A percentile compares a stretch with the other conserved stretches of the same genome.
phyloP scores from a whole-genome alignment of 352 stramenopile genomes.

The Globisporangium barbulae region DNA sequence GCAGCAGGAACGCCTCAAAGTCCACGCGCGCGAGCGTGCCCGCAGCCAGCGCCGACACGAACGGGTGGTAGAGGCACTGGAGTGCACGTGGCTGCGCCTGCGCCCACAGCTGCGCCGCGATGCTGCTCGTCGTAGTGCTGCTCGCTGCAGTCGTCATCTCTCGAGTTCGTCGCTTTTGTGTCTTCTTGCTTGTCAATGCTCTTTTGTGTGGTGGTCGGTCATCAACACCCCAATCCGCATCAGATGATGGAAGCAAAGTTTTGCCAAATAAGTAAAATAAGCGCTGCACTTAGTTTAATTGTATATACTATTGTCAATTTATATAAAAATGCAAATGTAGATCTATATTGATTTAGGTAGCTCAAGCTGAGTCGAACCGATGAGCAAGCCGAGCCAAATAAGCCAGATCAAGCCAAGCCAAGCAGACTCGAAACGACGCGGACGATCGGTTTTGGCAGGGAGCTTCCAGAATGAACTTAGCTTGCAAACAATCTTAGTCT shows the following conservation, averaged over 20 bases:
- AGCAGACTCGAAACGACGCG: slow-evolving; percentile 8
- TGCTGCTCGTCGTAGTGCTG: neutral
- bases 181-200: neutral
- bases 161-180: neutral
- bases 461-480: neutral
- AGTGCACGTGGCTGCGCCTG: slow-evolving; percentile 26
- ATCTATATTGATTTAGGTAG: no score
- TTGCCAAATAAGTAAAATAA: neutral
- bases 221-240: neutral
- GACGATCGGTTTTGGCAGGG: slow-evolving; percentile 14
- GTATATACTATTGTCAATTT: no score
- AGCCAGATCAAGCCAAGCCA: neutral
- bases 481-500: neutral
- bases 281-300: no score
- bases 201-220: neutral
- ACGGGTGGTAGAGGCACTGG: slow-evolving; percentile 52
- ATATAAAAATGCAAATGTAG: no score
- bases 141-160: neutral
- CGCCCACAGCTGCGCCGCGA: slow-evolving; percentile 32
- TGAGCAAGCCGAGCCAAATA: neutral
- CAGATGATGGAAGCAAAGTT: no score
- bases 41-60: slow-evolving; percentile 33
- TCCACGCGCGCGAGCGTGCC: slow-evolving; percentile 27
- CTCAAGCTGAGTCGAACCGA: neutral
- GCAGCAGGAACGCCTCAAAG: slow-evolving; percentile 50